These are phyloP conservation scores for Mycena filopes DNA, from an alignment of 768 basidiomycete species.

Conservation along the genomic window DNA sequence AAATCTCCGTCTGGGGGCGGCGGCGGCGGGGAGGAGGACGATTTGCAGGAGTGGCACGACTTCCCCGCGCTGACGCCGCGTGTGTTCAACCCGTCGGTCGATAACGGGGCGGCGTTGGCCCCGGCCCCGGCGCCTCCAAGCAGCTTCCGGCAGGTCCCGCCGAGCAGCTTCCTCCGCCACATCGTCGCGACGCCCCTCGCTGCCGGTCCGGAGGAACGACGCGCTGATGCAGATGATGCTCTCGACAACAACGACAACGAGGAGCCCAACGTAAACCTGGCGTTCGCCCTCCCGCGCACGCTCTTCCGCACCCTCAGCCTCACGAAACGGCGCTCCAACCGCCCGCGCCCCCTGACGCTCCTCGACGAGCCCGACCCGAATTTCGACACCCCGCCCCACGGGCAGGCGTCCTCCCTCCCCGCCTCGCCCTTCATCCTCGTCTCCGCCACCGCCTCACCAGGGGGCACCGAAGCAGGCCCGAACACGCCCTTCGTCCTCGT, in stretches of 20 bases:
- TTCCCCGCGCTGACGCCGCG: conserved; percentile 17
- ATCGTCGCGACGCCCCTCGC: background rate
- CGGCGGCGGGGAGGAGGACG: background rate
- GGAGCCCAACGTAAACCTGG: background rate
- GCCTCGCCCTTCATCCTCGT: conserved; percentile 30
- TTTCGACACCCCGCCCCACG: conserved; percentile 4
- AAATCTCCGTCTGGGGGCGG: conserved; percentile 7
- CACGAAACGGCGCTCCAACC: conserved; percentile 17
- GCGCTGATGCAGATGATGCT: background rate
- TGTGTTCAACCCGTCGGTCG: conserved; percentile 29
- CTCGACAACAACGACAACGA: no score
- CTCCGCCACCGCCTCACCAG: no score
- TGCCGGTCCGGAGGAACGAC: background rate
- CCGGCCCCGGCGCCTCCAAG: conserved; percentile 23
- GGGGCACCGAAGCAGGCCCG: background rate
- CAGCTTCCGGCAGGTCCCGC: conserved; percentile 19
- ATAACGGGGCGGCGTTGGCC: conserved; percentile 21
- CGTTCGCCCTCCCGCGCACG: conserved; percentile 19
- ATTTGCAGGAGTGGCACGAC: conserved; percentile 27
- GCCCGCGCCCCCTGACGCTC: conserved; percentile 22
- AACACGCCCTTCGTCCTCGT: conserved; percentile 30
- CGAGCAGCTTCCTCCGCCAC: conserved; percentile 22
- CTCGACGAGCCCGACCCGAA: no score
- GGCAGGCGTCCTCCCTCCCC: conserved; percentile 21
- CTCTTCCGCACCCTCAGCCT: conserved; percentile 28